Evolutionary conservation across 1,284 basidiomycete species (phyloP), one percentile per base, ranked within the genome.

Genomic region (Ustilago bromivora): DNA sequence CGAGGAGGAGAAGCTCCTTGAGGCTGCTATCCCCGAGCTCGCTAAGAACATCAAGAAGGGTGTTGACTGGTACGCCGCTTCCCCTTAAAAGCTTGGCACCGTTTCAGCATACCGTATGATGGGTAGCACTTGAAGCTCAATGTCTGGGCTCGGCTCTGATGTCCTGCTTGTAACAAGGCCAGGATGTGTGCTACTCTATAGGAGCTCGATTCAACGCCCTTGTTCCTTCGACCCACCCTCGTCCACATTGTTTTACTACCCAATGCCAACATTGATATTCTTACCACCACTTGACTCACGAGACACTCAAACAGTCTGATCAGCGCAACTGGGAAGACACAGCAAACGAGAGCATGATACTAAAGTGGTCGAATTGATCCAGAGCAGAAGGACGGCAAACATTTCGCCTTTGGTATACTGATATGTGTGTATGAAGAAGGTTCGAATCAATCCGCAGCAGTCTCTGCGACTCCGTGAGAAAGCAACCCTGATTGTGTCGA

Each of bases 11-110:
- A 85, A 85, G 80, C 81, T 86, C 31, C 78, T 86, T 61, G 82
- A 86, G 66, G 83, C 83, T 46, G 78, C 77, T 58, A 61, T 86
- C 58, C 81, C 83, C 54, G 83, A 86, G 64, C 83, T 86, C 61
- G 80, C 76, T 64, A 86, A 85, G 84, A 85, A 85, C 83, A 85
- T 85, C 71, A 76, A 80, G 73, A 85, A 85, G 81, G 84, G 84
- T 78, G 76, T 83, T 52, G 69, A 80, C 52, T 85, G 83, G 83
- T 76, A 71, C 69, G 73, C 66, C 38, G 77, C 81, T 57, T 76
- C 75, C 65, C 80, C 81, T 51, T 84, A 82, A 78, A 40, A 31
- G 28, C 23, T 51, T 51, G 49, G 49, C 49, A 28, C 15, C 49
- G 9, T 28, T 28, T 13, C n/a, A 31, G n/a, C 43, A 8, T 9